phyloP scores from a whole-genome alignment of 805 yeast species.

The Saccharomycopsis synnaedendra region DNA sequence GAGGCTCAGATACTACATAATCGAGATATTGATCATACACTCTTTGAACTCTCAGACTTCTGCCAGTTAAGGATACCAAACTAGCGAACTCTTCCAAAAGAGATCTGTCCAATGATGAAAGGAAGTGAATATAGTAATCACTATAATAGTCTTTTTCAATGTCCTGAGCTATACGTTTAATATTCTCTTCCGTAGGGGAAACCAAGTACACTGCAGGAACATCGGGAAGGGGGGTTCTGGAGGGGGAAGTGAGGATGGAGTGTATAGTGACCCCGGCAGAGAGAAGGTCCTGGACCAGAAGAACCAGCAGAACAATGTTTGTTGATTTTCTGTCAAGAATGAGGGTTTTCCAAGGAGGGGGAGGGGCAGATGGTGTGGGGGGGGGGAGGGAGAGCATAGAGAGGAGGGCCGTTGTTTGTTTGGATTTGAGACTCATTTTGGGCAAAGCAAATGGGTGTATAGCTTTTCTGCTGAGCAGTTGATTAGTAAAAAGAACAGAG shows the following conservation, averaged over 20 bases:
- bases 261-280: constrained; percentile 91
- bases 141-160: constrained; percentile 67
- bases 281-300: constrained; percentile 83
- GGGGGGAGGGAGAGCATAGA: too few relatives aligned
- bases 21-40: constrained; percentile 92
- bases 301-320: constrained; percentile 79
- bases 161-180: constrained; percentile 60
- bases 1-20: constrained; percentile 87
- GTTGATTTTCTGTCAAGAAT: constrained; percentile 75
- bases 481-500: too few relatives aligned
- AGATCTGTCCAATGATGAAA: constrained; percentile 66
- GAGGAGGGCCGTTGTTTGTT: too few relatives aligned
- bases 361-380: too few relatives aligned
- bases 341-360: constrained; percentile 70
- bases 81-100: constrained; percentile 83
- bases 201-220: constrained; percentile 92
- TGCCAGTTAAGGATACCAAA: constrained; percentile 61
- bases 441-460: too few relatives aligned
- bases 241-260: constrained; percentile 48
- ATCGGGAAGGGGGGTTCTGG: constrained; percentile 79
- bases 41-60: constrained; percentile 65
- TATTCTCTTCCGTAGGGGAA: constrained; percentile 73
- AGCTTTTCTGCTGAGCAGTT: too few relatives aligned
- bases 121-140: constrained; percentile 73
- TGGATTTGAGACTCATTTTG: too few relatives aligned